These are phyloP conservation scores for Ascochyta rabiei DNA, from an alignment of 2,329 filamentous ascomycete species.

Conservation along the genomic window DNA sequence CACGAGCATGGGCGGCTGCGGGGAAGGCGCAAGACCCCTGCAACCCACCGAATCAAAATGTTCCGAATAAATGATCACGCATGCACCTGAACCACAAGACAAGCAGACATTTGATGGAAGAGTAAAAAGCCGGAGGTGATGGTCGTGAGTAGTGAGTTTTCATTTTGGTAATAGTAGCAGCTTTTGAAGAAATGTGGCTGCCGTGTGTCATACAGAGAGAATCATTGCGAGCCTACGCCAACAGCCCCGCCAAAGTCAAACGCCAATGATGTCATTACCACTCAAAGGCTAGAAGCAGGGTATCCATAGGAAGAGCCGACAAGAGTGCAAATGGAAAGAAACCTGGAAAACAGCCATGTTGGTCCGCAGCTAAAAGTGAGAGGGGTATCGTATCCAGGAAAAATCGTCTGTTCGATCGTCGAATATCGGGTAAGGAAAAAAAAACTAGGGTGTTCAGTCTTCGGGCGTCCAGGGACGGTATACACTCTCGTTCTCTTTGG, in stretches of 20 bases:
- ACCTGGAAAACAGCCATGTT: not conserved
- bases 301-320: slow-evolving; percentile 24
- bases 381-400: slow-evolving; percentile 37
- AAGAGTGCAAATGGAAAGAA: slow-evolving; percentile 1
- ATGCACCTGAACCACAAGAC: not conserved
- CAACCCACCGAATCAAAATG: not conserved
- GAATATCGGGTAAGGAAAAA: not conserved
- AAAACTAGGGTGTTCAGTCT: slow-evolving; percentile 19
- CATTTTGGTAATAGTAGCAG: slow-evolving; percentile 1
- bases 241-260: not conserved
- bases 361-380: slow-evolving; percentile 1
- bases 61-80: not conserved
- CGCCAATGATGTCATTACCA: not conserved
- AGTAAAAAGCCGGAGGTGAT: not conserved
- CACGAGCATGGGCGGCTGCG: too few species aligned
- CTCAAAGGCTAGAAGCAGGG: slow-evolving; percentile 22
- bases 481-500: slow-evolving; percentile 36
- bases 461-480: slow-evolving; percentile 36
- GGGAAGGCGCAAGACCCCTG: slow-evolving; percentile 6
- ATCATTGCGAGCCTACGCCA: not conserved
- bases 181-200: not conserved
- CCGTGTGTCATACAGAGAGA: not conserved
- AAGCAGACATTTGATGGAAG: not conserved
- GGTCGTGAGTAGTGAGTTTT: not conserved
- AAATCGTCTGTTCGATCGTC: slow-evolving; percentile 4